phyloP scores from a whole-genome alignment of 2,329 filamentous ascomycete species.

The Fusarium euwallaceae region DNA sequence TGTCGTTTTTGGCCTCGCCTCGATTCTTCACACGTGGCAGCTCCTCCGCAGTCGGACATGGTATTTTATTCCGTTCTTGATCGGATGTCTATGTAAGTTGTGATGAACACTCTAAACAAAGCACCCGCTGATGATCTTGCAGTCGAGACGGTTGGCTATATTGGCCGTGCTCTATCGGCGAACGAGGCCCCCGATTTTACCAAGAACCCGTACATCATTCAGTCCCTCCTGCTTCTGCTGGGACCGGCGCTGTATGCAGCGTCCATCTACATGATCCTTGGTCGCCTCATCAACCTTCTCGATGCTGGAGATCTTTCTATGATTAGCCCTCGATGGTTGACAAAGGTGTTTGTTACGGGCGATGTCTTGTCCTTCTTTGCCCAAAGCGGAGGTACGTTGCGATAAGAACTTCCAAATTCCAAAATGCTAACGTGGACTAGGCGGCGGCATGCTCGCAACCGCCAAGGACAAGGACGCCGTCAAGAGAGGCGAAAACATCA shows the following conservation, averaged over 20 bases:
- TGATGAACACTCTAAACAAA: no score
- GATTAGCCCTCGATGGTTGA: conserved; percentile 60
- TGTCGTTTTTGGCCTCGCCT: conserved; percentile 55
- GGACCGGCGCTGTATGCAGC: conserved; percentile 60
- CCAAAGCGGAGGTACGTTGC: conserved; percentile 44
- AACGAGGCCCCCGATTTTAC: conserved; percentile 54
- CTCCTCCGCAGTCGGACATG: conserved; percentile 58
- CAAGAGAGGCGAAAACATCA: conserved; percentile 60
- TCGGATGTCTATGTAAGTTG: conserved; percentile 65
- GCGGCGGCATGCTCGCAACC: conserved; percentile 44
- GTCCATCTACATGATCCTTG: conserved; percentile 62
- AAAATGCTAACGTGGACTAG: conserved; percentile 12
- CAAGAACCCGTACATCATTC: conserved; percentile 55
- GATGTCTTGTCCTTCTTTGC: conserved; percentile 62
- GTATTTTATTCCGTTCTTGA: conserved; percentile 66
- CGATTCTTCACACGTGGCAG: conserved; percentile 56
- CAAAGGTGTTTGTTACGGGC: conserved; percentile 64
- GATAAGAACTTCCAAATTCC: not conserved
- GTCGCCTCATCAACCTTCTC: conserved; percentile 55
- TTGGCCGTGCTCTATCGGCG: conserved; percentile 63
- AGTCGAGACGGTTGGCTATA: conserved; percentile 55
- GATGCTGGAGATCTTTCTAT: conserved; percentile 57
- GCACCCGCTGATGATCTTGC: not conserved
- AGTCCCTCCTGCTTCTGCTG: conserved; percentile 54
- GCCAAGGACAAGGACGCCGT: conserved; percentile 44